Conservation (phyloP, 1,284 basidiomycete genomes). For the Cutaneotrichosporon cavernicola region DNA sequence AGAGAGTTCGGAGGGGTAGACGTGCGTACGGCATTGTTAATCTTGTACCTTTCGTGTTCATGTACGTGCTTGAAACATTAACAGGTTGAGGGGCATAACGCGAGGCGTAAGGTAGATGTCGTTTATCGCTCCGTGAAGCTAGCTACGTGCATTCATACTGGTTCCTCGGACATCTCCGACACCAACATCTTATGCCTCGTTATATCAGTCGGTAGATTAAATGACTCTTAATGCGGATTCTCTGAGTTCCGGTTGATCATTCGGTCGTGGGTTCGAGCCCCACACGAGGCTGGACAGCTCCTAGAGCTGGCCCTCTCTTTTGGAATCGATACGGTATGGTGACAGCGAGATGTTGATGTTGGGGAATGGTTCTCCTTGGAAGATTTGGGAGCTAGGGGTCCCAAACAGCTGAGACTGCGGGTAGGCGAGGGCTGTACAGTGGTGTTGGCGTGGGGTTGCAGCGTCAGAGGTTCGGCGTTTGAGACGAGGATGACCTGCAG, state of each 20-base stretch:
- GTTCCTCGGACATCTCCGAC: background rate
- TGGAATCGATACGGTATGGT: background rate
- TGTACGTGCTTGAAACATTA: background rate
- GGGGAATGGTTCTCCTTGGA: too few relatives aligned
- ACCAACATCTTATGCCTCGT: background rate
- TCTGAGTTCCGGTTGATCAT: constrained; percentile 1
- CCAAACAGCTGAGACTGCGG: too few relatives aligned
- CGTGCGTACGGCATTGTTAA: background rate
- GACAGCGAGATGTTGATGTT: too few relatives aligned
- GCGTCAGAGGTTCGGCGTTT: too few relatives aligned
- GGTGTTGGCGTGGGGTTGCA: too few relatives aligned
- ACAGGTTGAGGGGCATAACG: background rate
- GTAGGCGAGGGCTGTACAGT: too few relatives aligned
- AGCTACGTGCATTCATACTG: too few relatives aligned
- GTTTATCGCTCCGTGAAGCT: too few relatives aligned
- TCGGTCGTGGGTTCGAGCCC: constrained; percentile 14
- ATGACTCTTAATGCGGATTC: constrained; percentile 4
- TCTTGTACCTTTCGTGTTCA: background rate
- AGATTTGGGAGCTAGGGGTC: too few relatives aligned
- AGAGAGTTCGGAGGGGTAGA: background rate
- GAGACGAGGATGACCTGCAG: too few relatives aligned
- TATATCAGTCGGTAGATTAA: constrained; percentile 4
- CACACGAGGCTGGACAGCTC: constrained; percentile 7
- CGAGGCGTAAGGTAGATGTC: too few relatives aligned
- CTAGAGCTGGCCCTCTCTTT: background rate